phyloP scores from a whole-genome alignment of 2,329 filamentous ascomycete genomes.

The Stylonectria norvegica region DNA sequence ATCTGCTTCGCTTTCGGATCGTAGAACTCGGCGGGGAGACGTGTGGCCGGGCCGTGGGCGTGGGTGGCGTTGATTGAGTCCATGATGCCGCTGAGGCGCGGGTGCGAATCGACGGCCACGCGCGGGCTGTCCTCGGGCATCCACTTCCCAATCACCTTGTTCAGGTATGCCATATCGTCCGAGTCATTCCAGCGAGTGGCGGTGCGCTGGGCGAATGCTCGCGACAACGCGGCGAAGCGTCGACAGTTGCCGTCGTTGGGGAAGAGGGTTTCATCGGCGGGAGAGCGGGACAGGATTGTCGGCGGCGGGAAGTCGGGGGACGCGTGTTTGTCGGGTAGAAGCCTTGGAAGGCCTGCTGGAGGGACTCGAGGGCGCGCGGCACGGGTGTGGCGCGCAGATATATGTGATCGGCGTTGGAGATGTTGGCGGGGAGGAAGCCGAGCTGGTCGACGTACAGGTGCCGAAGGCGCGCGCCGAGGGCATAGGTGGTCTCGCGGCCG shows the following conservation, averaged over 20 bases:
- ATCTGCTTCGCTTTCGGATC: slow-evolving; percentile 67
- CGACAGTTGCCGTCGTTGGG: slow-evolving; percentile 74
- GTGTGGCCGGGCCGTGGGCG: slow-evolving; percentile 72
- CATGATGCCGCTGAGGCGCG: slow-evolving; percentile 84
- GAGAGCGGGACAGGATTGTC: slow-evolving; percentile 62
- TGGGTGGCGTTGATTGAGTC: slow-evolving; percentile 88
- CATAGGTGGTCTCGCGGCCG: slow-evolving; percentile 68
- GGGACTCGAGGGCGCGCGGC: slow-evolving; percentile 70
- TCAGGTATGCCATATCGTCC: slow-evolving; percentile 80
- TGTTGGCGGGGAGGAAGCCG: slow-evolving; percentile 61
- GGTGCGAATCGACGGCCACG: slow-evolving; percentile 80
- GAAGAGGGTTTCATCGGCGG: slow-evolving; percentile 72
- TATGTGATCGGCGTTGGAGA: slow-evolving; percentile 57
- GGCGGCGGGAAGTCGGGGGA: slow-evolving; percentile 52
- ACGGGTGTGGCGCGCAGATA: slow-evolving; percentile 74
- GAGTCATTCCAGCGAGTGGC: slow-evolving; percentile 72
- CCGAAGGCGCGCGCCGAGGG: slow-evolving; percentile 65
- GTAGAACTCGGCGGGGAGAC: slow-evolving; percentile 82
- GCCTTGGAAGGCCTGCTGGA: slow-evolving; percentile 72
- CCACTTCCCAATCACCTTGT: slow-evolving; percentile 73
- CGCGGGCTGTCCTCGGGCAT: slow-evolving; percentile 69
- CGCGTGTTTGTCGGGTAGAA: slow-evolving; percentile 62
- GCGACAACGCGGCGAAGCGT: slow-evolving; percentile 65
- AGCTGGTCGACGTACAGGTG: slow-evolving; percentile 73
- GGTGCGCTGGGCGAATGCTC: slow-evolving; percentile 68